These are phyloP conservation scores for Solanum medicagineum DNA, from an alignment of 257 asterid species.

Conservation along the genomic window DNA sequence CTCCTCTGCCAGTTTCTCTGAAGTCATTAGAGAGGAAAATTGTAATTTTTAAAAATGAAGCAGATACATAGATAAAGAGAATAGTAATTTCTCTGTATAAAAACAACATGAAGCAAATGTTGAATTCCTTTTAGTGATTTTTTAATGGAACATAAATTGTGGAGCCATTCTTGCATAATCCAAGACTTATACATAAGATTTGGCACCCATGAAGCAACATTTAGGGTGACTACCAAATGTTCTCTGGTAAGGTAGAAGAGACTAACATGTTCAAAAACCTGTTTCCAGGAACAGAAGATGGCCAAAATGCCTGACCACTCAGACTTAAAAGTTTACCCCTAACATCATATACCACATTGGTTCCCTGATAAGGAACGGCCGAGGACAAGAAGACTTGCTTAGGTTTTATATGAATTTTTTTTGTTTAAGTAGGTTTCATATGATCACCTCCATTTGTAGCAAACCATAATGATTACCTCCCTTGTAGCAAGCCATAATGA, in stretches of 20 bases:
- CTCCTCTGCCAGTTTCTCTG: conserved; percentile 64
- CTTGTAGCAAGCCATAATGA: neutral
- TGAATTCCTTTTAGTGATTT: neutral
- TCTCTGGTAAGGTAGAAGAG: neutral
- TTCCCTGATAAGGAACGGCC: neutral
- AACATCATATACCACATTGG: neutral
- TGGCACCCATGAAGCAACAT: neutral
- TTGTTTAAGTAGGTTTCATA: neutral
- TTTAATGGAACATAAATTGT: neutral
- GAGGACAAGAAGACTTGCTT: neutral
- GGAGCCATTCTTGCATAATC: neutral
- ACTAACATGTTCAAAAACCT: neutral
- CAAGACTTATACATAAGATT: neutral
- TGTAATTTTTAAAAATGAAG: neutral
- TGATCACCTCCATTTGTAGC: neutral
- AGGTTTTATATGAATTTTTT: neutral
- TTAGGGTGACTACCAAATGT: neutral
- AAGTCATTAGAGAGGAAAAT: conserved; percentile 6
- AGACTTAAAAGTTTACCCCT: neutral
- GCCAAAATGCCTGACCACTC: neutral
- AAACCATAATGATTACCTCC: neutral
- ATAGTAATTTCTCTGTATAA: neutral
- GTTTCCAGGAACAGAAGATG: neutral
- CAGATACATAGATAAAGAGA: neutral
- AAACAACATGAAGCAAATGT: neutral